phyloP scores from a whole-genome alignment of 176 grass and related monocot genomes.

The Zea mays region DNA sequence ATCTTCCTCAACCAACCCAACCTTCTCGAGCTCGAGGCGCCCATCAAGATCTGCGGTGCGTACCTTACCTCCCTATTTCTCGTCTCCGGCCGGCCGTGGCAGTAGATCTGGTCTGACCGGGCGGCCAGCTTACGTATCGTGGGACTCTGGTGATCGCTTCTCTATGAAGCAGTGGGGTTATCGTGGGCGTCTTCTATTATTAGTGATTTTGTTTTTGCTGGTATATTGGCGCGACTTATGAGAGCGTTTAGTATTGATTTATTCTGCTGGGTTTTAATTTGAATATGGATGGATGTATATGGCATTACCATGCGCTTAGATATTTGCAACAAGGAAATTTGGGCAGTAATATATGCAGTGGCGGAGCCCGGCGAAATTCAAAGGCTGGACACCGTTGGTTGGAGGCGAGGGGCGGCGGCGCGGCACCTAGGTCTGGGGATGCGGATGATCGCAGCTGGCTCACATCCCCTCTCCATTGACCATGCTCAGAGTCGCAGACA shows the following conservation, averaged over 20 bases:
- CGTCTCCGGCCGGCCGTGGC: neutral
- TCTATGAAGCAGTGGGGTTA: neutral
- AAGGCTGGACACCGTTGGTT: no score
- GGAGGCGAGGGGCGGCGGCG: no score
- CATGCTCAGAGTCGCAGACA: no score
- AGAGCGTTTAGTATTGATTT: neutral
- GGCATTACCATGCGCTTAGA: neutral
- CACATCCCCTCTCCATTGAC: no score
- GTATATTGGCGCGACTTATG: neutral
- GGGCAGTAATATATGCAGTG: neutral
- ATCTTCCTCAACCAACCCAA: slow-evolving; percentile 91
- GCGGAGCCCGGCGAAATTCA: no score
- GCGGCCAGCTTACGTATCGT: neutral
- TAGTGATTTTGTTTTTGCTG: slow-evolving; percentile 16
- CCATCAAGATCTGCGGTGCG: slow-evolving; percentile 94
- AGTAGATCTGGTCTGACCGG: slow-evolving; percentile 39
- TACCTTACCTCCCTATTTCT: neutral
- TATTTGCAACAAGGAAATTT: slow-evolving; percentile 19
- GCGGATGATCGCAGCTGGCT: no score
- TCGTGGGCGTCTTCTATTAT: neutral
- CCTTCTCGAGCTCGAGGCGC: slow-evolving; percentile 88
- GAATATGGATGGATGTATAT: neutral
- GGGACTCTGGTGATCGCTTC: neutral
- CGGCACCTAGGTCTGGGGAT: no score
- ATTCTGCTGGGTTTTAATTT: neutral